Base-by-base conservation (phyloP, 345 rosid species). In the Rhodomyrtus tomentosa region DNA sequence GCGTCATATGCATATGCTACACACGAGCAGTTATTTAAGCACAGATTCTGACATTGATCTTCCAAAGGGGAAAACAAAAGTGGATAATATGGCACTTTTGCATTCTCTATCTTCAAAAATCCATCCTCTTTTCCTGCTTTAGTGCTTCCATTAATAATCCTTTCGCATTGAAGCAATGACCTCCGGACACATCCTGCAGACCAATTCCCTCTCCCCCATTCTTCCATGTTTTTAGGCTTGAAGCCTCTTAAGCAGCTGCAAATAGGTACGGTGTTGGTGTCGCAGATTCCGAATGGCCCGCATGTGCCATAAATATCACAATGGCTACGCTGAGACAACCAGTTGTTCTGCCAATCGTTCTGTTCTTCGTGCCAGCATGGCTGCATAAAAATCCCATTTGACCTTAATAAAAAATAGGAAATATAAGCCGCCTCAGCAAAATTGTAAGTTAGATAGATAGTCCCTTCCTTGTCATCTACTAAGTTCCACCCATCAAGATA, bases 11-110 rank as follows among this genome's bases (percentile, higher is more conserved):
- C 84, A 55, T 88, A 86, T n/a, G 88, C 90, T 13, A 81, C 9
- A 21, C 90, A 86, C 5, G 88, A 85, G 48, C 91, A 90, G 53
- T 90, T 90, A 25, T 48, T 84, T 48, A 81, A 29, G 85, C 91
- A 90, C 42, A 22, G 53, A 4, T 27, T 50, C 32, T 25, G 73
- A 79, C 90, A 87, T 38, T 72, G n/a, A 15, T 50, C 56, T 81
- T 58, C 74, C 8, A 10, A 7, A 52, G 55, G 55, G 25, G 29
- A 25, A 45, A 20, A 42, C 27, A 84, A 81, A 84, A 81, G 29
- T 0, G 55, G 55, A 0, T 83, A 84, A 36, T 83, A 54, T 13
- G 86, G 88, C 38, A 86, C 86, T 73, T 86, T 86, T 52, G 82
- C 59, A 18, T 21, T 76, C 55, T 82, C 27, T 29, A 87, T 50